A percentile compares a stretch with the other conserved stretches of the same genome.
Conservation (phyloP, 768 basidiomycete species). For the Kockovaella imperatae region DNA sequence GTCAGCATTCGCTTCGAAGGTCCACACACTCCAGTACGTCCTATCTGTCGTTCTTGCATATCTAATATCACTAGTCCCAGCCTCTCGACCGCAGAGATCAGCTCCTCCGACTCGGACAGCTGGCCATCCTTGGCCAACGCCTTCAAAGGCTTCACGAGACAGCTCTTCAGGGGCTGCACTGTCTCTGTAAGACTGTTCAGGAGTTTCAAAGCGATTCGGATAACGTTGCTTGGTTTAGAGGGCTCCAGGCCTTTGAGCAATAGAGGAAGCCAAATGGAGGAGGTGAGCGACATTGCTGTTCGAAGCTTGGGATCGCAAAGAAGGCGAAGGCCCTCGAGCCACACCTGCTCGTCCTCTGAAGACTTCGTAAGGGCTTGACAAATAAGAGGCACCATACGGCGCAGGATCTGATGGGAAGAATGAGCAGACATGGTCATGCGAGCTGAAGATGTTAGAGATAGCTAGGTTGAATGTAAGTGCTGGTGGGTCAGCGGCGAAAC, state of each 20-base stretch:
- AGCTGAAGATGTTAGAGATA: no score
- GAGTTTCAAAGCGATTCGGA: conserved; percentile 15
- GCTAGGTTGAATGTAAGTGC: no score
- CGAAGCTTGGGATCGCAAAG: conserved; percentile 23
- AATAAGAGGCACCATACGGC: conserved; percentile 36
- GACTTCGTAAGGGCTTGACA: conserved; percentile 33
- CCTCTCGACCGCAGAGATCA: conserved; percentile 6
- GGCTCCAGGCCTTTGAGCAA: conserved; percentile 27
- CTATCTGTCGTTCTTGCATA: conserved; percentile 6
- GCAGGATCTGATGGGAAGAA: conserved; percentile 27
- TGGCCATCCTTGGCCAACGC: conserved; percentile 7
- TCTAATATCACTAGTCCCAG: conserved; percentile 13
- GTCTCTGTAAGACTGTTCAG: conserved; percentile 18
- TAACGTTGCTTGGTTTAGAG: conserved; percentile 16
- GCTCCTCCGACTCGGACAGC: conserved; percentile 3
- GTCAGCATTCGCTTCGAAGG: no score
- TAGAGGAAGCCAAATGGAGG: conserved; percentile 37
- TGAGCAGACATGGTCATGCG: conserved; percentile 30
- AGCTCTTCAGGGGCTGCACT: conserved; percentile 31
- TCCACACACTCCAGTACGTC: not conserved
- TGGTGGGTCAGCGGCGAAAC: no score
- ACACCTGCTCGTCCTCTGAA: conserved; percentile 22
- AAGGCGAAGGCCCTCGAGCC: conserved; percentile 31
- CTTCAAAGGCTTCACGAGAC: conserved; percentile 29
- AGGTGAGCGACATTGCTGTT: conserved; percentile 18